Evolutionary conservation across 257 asterid species (phyloP), one percentile per base, ranked within the genome.

Genomic region (Cynanchum wilfordii): DNA sequence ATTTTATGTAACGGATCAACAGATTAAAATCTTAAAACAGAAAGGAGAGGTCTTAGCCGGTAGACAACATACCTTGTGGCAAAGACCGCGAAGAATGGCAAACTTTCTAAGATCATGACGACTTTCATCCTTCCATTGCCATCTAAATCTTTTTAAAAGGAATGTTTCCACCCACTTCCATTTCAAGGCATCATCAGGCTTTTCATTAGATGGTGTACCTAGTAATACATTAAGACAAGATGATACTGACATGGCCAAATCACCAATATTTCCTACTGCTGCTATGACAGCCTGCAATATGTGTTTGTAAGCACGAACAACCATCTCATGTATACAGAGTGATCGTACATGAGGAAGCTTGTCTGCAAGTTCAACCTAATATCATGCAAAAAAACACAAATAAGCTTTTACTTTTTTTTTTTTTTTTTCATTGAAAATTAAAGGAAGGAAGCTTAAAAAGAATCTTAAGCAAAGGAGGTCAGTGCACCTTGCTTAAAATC

Each of bases 301-400:
- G 78, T 88, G 96, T 74, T 89, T 88, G 78, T 81, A 89, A 69
- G 96, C 94, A 78, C 96, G 90, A 85, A 88, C 90, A 79, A 89
- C 83, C 96, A 89, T 89, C 83, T 89, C 96, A 52, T 89, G 96
- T 66, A 86, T 79, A 77, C 96, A 89, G 73, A 89, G 92, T 75
- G 96, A 89, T 84, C 85, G 96, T 57, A 89, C 94, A 77, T 88
- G 96, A 58, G 94, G 94, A 40, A 88, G 92, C 86, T 86, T 89
- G 80, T 88, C 92, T 24, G 94, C 85, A 76, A 89, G 96, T 85
- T 89, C 90, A 70, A 89, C 96, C 96, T 89, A 89, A 30, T 66
- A 69, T 50, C 51, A 51, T 13, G 56, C 29, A 49, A 63, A 72
- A 30, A 57, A 56, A 71, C 65, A 76, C 52, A 67, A 69, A 72